These are phyloP conservation scores for Pichia scutulata DNA, from an alignment of 805 yeast species.

Conservation along the genomic window DNA sequence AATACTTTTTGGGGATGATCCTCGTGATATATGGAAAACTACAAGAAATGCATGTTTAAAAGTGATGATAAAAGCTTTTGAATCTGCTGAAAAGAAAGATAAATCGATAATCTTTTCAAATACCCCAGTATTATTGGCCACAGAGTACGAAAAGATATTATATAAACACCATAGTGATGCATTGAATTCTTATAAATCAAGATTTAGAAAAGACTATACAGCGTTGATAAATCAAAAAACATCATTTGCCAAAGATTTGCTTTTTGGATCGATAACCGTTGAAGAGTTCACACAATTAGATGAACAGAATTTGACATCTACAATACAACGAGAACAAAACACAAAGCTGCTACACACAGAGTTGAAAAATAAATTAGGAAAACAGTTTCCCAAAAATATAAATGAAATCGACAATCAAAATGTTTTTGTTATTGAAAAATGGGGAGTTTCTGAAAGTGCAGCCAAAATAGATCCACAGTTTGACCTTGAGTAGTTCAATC, in stretches of 20 bases:
- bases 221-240: constrained; percentile 25
- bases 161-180: constrained; percentile 13
- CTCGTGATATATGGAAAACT: constrained; percentile 10
- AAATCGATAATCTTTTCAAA: background rate
- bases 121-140: constrained; percentile 10
- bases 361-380: constrained; percentile 22
- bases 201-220: constrained; percentile 27
- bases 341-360: constrained; percentile 26
- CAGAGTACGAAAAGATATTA: constrained; percentile 21
- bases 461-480: constrained; percentile 27
- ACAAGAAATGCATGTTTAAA: constrained; percentile 21
- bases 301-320: constrained; percentile 21
- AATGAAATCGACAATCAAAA: constrained; percentile 21
- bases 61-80: constrained; percentile 16
- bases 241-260: constrained; percentile 16
- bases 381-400: constrained; percentile 22
- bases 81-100: constrained; percentile 1
- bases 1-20: constrained; percentile 7
- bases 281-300: constrained; percentile 19
- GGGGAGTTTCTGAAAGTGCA: constrained; percentile 30
- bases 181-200: constrained; percentile 18
- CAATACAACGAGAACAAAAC: constrained; percentile 22
- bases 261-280: constrained; percentile 14
- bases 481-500: constrained; percentile 10
- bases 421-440: constrained; percentile 25